Base-by-base conservation (phyloP, 257 asterid species). In the Solanum chaucha region DNA sequence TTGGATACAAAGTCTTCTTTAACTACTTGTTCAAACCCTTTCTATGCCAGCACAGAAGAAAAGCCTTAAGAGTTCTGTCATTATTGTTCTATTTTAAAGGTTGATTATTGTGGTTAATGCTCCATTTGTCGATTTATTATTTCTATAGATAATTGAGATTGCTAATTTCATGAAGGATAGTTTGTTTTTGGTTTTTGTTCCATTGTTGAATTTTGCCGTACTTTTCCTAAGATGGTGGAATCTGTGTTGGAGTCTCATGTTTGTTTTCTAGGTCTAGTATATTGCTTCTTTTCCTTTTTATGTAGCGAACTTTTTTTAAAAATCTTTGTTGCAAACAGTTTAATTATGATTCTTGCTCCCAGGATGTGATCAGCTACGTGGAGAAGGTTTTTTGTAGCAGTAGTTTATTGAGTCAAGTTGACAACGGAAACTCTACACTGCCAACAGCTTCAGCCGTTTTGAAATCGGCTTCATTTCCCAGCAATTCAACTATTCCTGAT, bases 291-390 rank as follows among this genome's bases (percentile, higher is more conserved):
- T 48, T 48, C 41, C 30, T 17, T 81, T 48, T 72, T 67, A 15
- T 40, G 86, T 22, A 13, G 64, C n/a, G 15, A 35, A 46, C 87
- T 86, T 30, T 26, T 65, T 71, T 11, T 41, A 64, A 3, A 34
- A 58, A 84, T 35, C 34, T 30, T 5, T 44, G 86, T 80, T 87
- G 17, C 82, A 61, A 74, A 64, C 86, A 44, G 77, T 87, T 87
- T 46, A 82, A 84, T 87, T 75, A 30, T 89, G 80, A 51, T 89
- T 88, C 75, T 93, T 88, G 61, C 89, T 80, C 90, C 87, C 95
- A 95, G 99, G 98, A 94, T 88, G 98, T 97, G 91, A 93, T 95
- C 86, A 92, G 88, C 93, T 97, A 94, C 87, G 86, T 94, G 93
- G 99, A 97, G 93, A 97, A 93, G 93, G 95, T 89, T 24, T 95